Evolutionary conservation across 768 basidiomycete species (phyloP), one percentile per base, ranked within the genome.

Genomic region (Trametes punicea): DNA sequence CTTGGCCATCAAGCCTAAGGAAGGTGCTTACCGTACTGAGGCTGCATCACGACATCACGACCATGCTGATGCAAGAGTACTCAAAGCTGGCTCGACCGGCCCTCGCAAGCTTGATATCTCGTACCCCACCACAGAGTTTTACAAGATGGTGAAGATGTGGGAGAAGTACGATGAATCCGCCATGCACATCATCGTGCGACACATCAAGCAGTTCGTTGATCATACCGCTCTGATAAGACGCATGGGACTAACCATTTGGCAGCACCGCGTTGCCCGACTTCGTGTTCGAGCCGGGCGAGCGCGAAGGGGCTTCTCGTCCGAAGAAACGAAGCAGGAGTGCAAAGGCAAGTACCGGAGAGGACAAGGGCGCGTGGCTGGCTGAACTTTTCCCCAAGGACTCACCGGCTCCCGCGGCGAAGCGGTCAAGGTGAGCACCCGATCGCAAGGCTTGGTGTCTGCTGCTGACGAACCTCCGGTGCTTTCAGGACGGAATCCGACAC

Each of bases 81-180:
- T 4, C 48, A 56, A 76, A 94, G 93, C 85, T 59, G 88, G 87
- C 20, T 75, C 87, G 4, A 73, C 78, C 58, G 93, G 88, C 30
- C 86, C 89, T 48, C 81, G 95, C 62, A 86, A 82, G 67, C 77
- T 99, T 61, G 96, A 99, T 71, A 95, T 99, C 56, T 95, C 95
- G 46, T 98, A 93, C 74, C 97, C 97, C 5, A 96, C 93, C 3
- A 88, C 87, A 30, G 93, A 98, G 66, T 99, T 98, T 69, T 88
- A 85, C 15, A 93, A 95, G 70, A 80, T 92, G 56, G 93, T 94
- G 66, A 95, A 95, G 71, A 74, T 82, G 75, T 98, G 97, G 94
- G 96, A 98, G 66, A 88, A 88, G 67, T 98, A 87, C 63, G 90
- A 98, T 57, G 88, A 93, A 64, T 77, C 82, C 8, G 83, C 82